phyloP scores from a whole-genome alignment of 164 flowering plant genomes.

The Chloranthus sessilifolius region DNA sequence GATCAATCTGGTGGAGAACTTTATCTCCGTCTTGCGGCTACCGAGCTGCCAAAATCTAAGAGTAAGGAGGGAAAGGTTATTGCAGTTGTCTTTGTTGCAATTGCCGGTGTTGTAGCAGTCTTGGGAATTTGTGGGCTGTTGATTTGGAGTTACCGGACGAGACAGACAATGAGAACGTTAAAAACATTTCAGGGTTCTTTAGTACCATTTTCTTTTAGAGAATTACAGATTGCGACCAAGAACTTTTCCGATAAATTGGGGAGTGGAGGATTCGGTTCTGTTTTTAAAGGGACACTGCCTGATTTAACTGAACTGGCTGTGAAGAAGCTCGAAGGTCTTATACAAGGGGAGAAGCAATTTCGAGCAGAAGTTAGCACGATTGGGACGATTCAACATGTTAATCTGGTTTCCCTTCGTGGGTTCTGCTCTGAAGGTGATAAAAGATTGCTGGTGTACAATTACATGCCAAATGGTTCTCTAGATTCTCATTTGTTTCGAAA shows the following conservation, averaged over 20 bases:
- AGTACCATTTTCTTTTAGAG: constrained; percentile 34
- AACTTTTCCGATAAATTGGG: constrained; percentile 46
- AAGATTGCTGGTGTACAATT: constrained; percentile 48
- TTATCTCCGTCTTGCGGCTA: not conserved
- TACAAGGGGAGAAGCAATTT: constrained; percentile 62
- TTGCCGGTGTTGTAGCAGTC: constrained; percentile 9
- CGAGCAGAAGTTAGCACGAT: constrained; percentile 49
- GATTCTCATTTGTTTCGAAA: constrained; percentile 8
- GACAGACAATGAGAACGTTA: not conserved
- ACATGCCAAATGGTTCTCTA: constrained; percentile 52
- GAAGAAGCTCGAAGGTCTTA: constrained; percentile 42
- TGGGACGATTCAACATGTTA: constrained; percentile 52
- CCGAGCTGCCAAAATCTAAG: not conserved
- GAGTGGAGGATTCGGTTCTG: constrained; percentile 60
- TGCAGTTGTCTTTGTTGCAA: constrained; percentile 15
- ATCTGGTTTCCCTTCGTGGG: constrained; percentile 49
- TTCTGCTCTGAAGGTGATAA: constrained; percentile 49
- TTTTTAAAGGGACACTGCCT: constrained; percentile 44
- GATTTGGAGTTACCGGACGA: constrained; percentile 13
- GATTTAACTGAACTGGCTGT: constrained; percentile 46
- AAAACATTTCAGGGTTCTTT: constrained; percentile 31
- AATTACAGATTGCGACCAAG: constrained; percentile 40
- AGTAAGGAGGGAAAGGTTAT: constrained; percentile 1
- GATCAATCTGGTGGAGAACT: constrained; percentile 1
- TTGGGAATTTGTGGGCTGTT: constrained; percentile 11